Evolutionary conservation across 345 rosid species (phyloP).

Genomic region (Hypericum perforatum): DNA sequence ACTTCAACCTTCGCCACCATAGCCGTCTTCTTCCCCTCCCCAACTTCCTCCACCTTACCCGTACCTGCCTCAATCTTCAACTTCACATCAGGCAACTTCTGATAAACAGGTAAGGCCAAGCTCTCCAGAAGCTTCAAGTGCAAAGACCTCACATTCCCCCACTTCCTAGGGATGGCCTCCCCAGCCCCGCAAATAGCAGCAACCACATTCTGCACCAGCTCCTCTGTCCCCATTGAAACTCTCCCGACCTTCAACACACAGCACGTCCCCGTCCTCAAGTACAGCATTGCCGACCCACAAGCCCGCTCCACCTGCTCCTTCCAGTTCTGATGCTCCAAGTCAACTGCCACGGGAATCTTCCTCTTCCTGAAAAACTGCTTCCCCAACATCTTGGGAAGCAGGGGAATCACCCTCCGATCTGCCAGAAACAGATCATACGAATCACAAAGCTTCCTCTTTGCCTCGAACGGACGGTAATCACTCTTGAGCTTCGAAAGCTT

Average conservation of each 20-base stretch:
- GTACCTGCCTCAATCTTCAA: conserved; percentile 49
- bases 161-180: conserved; percentile 52
- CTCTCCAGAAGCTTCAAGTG: conserved; percentile 65
- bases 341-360: conserved; percentile 52
- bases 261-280: conserved; percentile 58
- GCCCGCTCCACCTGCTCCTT: conserved; percentile 59
- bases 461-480: conserved; percentile 39
- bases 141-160: conserved; percentile 61
- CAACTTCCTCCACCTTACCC: conserved; percentile 12
- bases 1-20: not conserved
- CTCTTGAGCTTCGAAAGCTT: conserved; percentile 53
- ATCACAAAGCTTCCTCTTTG: conserved; percentile 43
- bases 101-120: conserved; percentile 64
- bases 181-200: conserved; percentile 49
- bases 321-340: conserved; percentile 69
- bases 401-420: conserved; percentile 38
- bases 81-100: conserved; percentile 54
- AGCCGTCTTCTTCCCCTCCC: conserved; percentile 10
- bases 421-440: conserved; percentile 42
- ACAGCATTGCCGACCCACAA: conserved; percentile 55
- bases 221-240: conserved; percentile 37
- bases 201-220: conserved; percentile 44
- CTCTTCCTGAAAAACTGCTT: conserved; percentile 60
- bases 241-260: conserved; percentile 59
- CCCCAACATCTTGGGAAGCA: conserved; percentile 70